Percentiles rank a stretch among this genome's conserved stretches.
Conservation (phyloP, 768 basidiomycete species). For the Boletus tylopilopsis region DNA sequence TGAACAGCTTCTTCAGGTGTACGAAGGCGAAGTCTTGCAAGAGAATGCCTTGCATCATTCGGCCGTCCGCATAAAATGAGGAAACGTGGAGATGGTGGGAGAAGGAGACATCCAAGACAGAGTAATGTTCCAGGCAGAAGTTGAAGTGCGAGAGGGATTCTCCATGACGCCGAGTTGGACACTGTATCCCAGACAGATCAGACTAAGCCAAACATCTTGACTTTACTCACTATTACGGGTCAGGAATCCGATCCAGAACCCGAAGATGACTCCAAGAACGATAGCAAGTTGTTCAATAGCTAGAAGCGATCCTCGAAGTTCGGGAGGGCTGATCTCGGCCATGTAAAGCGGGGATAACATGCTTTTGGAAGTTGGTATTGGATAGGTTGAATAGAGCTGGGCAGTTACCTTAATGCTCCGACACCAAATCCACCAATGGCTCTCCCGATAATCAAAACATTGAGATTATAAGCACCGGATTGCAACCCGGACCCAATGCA, state of each 20-base stretch:
- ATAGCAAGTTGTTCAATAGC: constrained; percentile 80
- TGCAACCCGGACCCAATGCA: constrained; percentile 71
- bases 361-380: constrained; percentile 33
- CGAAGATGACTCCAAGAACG: constrained; percentile 75
- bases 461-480: constrained; percentile 51
- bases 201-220: background rate
- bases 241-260: constrained; percentile 79
- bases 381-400: constrained; percentile 6
- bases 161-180: constrained; percentile 65
- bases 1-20: constrained; percentile 40
- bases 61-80: constrained; percentile 47
- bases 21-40: constrained; percentile 50
- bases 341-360: constrained; percentile 82
- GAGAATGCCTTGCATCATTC: constrained; percentile 54
- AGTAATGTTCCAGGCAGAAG: constrained; percentile 66
- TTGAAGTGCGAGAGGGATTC: constrained; percentile 72
- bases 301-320: constrained; percentile 73
- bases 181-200: constrained; percentile 35
- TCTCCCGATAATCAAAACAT: constrained; percentile 62
- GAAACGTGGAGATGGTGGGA: constrained; percentile 48
- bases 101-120: constrained; percentile 50
- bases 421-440: constrained; percentile 78
- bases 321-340: constrained; percentile 81
- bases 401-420: constrained; percentile 60
- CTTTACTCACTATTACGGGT: constrained; percentile 55